Evolutionary conservation across 2,329 filamentous ascomycete species (phyloP).

Genomic region (Apiospora saccharicola): DNA sequence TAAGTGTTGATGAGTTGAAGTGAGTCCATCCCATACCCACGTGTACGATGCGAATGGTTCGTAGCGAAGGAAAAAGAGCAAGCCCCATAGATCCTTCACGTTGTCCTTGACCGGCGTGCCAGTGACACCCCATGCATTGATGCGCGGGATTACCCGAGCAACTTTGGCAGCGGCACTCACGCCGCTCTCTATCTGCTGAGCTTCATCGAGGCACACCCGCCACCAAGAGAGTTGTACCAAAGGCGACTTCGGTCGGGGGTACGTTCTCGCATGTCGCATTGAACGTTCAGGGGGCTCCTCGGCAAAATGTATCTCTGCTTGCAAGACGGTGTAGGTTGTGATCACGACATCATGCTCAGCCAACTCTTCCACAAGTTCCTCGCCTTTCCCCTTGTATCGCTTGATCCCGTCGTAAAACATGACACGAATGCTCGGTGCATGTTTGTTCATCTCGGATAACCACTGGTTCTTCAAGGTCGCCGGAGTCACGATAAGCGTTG

Average conservation of each 20-base stretch:
- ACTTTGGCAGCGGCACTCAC: slow-evolving; percentile 84
- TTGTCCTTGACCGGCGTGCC: slow-evolving; percentile 88
- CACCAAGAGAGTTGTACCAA: slow-evolving; percentile 87
- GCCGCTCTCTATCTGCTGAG: slow-evolving; percentile 93
- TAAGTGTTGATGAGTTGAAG: slow-evolving; percentile 63
- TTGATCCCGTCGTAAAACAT: slow-evolving; percentile 63
- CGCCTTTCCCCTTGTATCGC: slow-evolving; percentile 45
- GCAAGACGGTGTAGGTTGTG: slow-evolving; percentile 75
- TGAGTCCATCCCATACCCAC: slow-evolving; percentile 73
- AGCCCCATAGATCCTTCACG: slow-evolving; percentile 77
- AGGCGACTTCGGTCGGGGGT: slow-evolving; percentile 74
- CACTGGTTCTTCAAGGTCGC: slow-evolving; percentile 66
- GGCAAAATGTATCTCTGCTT: slow-evolving; percentile 81
- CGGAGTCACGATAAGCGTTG: slow-evolving; percentile 69
- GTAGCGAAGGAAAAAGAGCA: slow-evolving; percentile 82
- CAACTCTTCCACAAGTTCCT: slow-evolving; percentile 53
- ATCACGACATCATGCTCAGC: slow-evolving; percentile 65
- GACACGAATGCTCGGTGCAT: slow-evolving; percentile 64
- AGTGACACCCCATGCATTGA: slow-evolving; percentile 91
- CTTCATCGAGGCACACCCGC: slow-evolving; percentile 79
- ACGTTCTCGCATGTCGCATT: slow-evolving; percentile 70
- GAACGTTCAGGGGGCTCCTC: slow-evolving; percentile 72
- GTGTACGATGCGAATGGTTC: slow-evolving; percentile 75
- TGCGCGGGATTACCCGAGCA: slow-evolving; percentile 79
- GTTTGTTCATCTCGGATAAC: slow-evolving; percentile 64